Evolutionary conservation across 2,329 filamentous ascomycete genomes (phyloP), one percentile per base, ranked within the genome.

Genomic region (Mycosphaerella arachidis): DNA sequence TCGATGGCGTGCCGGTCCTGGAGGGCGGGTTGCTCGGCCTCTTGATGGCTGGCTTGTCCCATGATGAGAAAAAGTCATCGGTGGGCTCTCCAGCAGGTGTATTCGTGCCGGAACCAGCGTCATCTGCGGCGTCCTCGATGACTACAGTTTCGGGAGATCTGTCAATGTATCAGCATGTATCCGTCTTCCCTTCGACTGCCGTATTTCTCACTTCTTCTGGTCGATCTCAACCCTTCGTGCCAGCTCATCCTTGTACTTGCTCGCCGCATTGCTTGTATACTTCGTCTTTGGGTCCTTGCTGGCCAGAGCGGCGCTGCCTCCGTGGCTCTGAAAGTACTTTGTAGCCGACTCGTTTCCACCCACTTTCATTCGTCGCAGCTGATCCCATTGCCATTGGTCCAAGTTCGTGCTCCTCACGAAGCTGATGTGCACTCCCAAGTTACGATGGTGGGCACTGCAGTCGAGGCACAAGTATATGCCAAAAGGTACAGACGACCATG

Each of bases 341-440:
- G 92, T 97, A 53, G 94, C 94, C 60, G 92, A 96, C 78, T 97
- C 93, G 73, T 99, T 99, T 59, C 94, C 94, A 66, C 94, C 94
- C 16, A 97, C 92, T 79, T 99, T 99, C 93, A 99, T 97, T 59
- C 93, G 78, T 55, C 94, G 90, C 62, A 99, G 84, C 76, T 99
- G 94, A 68, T 97, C 92, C 94, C 94, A 99, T 89, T 97, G 92
- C 94, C 94, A 99, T 66, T 81, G 92, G 77, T 99, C 94, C 76
- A 99, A 89, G 77, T 97, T 97, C 63, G 93, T 97, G 63, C 93
- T 97, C 72, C 94, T 89, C 71, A 99, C 94, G 81, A 99, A 99
- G 69, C 93, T 97, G 78, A 99, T 97, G 78, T 99, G 94, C 62
- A 97, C 93, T 76, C 94, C 94, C 71, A 99, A 87, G 77, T 97